These are phyloP conservation scores for Mortierella claussenii DNA, from an alignment of 192 early-diverging fungal genomes.

Conservation along the genomic window DNA sequence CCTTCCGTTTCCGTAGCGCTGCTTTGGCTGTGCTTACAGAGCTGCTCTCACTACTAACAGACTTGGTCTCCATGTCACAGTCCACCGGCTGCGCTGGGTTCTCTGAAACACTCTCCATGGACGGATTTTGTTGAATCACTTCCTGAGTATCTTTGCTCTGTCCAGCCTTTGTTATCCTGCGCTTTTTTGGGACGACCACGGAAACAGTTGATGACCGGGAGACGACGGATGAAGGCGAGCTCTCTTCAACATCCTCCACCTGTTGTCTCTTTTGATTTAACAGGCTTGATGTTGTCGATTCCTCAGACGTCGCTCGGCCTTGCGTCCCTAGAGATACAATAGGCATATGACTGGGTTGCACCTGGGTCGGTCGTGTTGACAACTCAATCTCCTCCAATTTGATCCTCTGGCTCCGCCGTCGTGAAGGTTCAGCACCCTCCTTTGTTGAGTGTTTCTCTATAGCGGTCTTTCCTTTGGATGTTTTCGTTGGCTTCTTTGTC, in stretches of 20 bases:
- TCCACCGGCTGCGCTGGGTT: too few relatives aligned
- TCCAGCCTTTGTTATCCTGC: constrained; percentile 3
- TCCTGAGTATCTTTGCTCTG: background rate
- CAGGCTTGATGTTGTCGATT: too few relatives aligned
- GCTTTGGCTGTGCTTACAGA: background rate
- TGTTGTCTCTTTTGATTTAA: constrained; percentile 5
- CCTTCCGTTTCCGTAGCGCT: background rate
- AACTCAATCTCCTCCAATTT: background rate
- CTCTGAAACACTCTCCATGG: too few relatives aligned
- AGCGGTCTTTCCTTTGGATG: background rate
- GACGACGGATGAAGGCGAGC: background rate
- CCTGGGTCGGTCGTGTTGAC: background rate
- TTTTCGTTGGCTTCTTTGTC: background rate
- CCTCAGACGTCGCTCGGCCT: too few relatives aligned
- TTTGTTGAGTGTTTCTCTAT: background rate
- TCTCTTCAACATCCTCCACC: background rate
- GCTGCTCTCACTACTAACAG: background rate
- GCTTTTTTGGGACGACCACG: constrained; percentile 18
- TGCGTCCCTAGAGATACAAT: too few relatives aligned
- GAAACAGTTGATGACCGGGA: background rate
- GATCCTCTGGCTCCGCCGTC: background rate
- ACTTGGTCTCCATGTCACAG: too few relatives aligned
- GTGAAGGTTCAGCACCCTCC: background rate
- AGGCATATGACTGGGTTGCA: too few relatives aligned
- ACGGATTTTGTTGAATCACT: background rate